Evolutionary conservation across 2,329 filamentous ascomycete genomes (phyloP).

Genomic region (Neophaeococcomyces aloes): DNA sequence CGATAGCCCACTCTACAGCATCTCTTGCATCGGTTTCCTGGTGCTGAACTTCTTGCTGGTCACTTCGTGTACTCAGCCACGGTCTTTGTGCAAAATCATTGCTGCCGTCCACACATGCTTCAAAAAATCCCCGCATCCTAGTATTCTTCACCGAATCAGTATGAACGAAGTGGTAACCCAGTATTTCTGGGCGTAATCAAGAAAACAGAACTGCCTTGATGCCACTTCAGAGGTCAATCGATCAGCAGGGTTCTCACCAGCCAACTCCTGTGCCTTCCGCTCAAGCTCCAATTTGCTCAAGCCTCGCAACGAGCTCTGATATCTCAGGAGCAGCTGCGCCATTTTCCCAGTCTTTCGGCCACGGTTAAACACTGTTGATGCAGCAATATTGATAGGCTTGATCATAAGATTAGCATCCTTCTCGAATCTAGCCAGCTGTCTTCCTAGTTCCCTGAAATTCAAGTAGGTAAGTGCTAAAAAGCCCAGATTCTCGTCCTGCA

Average conservation of each 20-base stretch:
- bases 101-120: background rate
- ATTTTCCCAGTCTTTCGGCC: background rate
- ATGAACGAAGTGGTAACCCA: background rate
- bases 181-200: background rate
- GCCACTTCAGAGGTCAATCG: background rate
- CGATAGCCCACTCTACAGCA: background rate
- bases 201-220: background rate
- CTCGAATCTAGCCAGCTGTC: constrained; percentile 3
- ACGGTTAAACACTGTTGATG: background rate
- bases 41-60: background rate
- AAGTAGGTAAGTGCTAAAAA: constrained; percentile 12
- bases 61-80: background rate
- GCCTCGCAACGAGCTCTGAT: background rate
- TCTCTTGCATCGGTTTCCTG: background rate
- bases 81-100: background rate
- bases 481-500: constrained; percentile 7
- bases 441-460: constrained; percentile 9
- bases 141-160: background rate
- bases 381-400: background rate
- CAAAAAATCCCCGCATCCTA: background rate
- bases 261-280: background rate
- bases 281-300: background rate
- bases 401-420: background rate
- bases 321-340: background rate
- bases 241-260: background rate